Base-by-base conservation (phyloP, 2,329 filamentous ascomycete genomes). In the Phyllosticta ampelicida region DNA sequence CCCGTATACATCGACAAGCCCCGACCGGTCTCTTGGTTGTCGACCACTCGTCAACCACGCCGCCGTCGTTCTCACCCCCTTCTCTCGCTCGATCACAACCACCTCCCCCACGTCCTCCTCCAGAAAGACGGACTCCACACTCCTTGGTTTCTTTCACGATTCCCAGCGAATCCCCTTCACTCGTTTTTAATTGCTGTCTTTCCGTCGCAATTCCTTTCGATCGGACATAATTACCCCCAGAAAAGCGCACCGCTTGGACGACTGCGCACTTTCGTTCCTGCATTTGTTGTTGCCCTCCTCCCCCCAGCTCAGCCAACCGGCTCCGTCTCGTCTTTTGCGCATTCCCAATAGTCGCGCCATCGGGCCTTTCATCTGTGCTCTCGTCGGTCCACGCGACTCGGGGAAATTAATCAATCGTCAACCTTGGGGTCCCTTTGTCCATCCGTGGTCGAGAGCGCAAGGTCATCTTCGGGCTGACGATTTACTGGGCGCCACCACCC, bases 131-230 rank as follows among this genome's bases (percentile, higher is more conserved):
- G 57, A 63, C 55, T 52, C 56, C 57, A 70, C 70, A 65, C 68
- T 72, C 69, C 63, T 67, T 68, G 65, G 48, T 13, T n/a, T 9
- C 11, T 58, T n/a, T 29, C 59, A 63, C 64, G 68, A 67, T 71
- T 71, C 68, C 61, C 64, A 62, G 64, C 44, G 62, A 68, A 68
- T 69, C 68, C 66, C 68, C 60, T 65, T 64, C 67, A 59, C 64
- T 69, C 68, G 55, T 70, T 70, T 61, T 18, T 51, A 28, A n/a
- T 48, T 53, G 23, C 56, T 62, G 23, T 62, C 60, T 57, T 54
- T 64, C 62, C 58, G 13, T 56, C 62, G 62, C 61, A 52, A 51
- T 48, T 55, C 53, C 63, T 60, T 56, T 55, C 49, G 50, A 56
- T 62, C n/a, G 36, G 21, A 53, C 51, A 50, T 55, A 55, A 57